Percentiles rank a stretch among this genome's conserved stretches.
These are phyloP conservation scores for Lepraria neglecta DNA, from an alignment of 495 filamentous ascomycete genomes.

Conservation along the genomic window DNA sequence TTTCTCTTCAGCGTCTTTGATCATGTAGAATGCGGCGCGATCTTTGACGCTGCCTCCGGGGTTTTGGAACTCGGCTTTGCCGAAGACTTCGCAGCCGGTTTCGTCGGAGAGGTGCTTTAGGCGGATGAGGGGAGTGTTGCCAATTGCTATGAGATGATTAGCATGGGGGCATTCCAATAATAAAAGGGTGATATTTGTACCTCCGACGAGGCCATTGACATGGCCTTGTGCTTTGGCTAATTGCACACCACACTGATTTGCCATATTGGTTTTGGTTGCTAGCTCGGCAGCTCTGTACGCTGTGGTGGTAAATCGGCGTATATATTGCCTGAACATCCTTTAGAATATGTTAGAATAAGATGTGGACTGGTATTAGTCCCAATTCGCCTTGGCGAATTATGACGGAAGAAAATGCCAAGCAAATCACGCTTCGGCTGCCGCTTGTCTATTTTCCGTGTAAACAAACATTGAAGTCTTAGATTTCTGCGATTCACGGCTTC, in stretches of 20 bases:
- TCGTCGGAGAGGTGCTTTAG: slow-evolving; percentile 81
- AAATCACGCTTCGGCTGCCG: slow-evolving; percentile 10
- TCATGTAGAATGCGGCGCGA: slow-evolving; percentile 88
- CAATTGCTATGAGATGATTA: slow-evolving; percentile 62
- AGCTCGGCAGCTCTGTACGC: slow-evolving; percentile 45
- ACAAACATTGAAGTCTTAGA: neutral
- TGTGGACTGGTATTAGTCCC: neutral
- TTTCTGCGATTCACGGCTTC: neutral
- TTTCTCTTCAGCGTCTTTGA: slow-evolving; percentile 85
- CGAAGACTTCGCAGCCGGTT: slow-evolving; percentile 89
- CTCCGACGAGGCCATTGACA: slow-evolving; percentile 77
- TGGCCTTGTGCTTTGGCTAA: slow-evolving; percentile 80
- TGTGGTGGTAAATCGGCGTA: slow-evolving; percentile 52
- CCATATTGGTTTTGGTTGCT: slow-evolving; percentile 41
- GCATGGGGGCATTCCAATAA: slow-evolving; percentile 6
- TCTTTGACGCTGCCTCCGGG: slow-evolving; percentile 96
- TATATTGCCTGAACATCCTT: slow-evolving; percentile 52
- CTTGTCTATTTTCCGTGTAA: slow-evolving; percentile 7
- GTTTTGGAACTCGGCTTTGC: slow-evolving; percentile 98
- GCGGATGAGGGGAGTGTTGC: slow-evolving; percentile 91
- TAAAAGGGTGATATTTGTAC: slow-evolving; percentile 43
- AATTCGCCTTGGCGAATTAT: neutral
- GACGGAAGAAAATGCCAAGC: slow-evolving; percentile 1
- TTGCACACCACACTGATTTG: slow-evolving; percentile 52
- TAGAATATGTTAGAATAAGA: neutral